phyloP scores from a whole-genome alignment of 805 yeast species.

The Saccharomycopsis capsularis region DNA sequence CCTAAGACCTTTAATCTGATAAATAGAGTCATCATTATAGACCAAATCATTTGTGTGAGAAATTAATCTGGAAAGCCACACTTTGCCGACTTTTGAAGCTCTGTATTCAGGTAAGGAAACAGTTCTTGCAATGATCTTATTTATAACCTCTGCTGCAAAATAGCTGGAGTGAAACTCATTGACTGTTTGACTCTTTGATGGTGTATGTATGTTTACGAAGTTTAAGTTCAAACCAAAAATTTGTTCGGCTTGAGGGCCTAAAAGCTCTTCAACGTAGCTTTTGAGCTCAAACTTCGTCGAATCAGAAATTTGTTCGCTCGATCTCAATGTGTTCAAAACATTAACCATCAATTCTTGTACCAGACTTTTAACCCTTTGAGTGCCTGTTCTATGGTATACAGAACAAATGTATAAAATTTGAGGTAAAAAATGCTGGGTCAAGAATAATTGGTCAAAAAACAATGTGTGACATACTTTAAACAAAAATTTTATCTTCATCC shows the following conservation, averaged over 20 bases:
- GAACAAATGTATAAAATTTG: conserved; percentile 66
- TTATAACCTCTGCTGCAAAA: conserved; percentile 1
- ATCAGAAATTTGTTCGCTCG: conserved; percentile 34
- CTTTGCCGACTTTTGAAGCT: too few relatives aligned
- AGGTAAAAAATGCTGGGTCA: conserved; percentile 59
- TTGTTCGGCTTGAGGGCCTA: neutral
- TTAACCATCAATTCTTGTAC: conserved; percentile 42
- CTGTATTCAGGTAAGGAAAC: conserved; percentile 8
- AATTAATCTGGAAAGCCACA: conserved; percentile 7
- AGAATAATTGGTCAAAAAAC: conserved; percentile 60
- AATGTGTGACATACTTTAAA: conserved; percentile 56
- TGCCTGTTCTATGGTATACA: conserved; percentile 29
- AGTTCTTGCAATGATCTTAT: neutral
- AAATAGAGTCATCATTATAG: conserved; percentile 7
- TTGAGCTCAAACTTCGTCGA: conserved; percentile 29
- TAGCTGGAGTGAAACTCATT: conserved; percentile 4
- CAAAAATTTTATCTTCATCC: conserved; percentile 68
- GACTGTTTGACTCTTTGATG: neutral
- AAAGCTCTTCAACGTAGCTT: neutral
- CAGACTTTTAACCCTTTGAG: conserved; percentile 35
- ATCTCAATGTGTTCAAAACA: conserved; percentile 44
- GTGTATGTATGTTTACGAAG: neutral
- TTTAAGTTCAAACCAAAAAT: neutral
- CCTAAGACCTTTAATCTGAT: conserved; percentile 13
- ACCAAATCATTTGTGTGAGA: conserved; percentile 1